phyloP scores from a whole-genome alignment of 2,329 filamentous ascomycete genomes.

The Penicillium polonicum region DNA sequence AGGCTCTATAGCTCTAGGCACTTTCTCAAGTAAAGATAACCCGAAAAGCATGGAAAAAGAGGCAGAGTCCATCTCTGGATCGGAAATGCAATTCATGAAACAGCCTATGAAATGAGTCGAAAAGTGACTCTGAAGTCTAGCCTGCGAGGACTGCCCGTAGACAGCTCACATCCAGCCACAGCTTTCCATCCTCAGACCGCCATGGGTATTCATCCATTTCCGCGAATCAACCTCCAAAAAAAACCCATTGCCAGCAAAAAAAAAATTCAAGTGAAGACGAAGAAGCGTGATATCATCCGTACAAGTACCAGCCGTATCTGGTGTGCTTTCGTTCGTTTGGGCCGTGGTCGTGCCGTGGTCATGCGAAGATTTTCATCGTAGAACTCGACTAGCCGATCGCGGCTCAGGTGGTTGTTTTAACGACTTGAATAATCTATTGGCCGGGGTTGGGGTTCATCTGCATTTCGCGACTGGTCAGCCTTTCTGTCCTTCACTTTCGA shows the following conservation, averaged over 20 bases:
- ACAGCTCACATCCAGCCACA: conserved; percentile 19
- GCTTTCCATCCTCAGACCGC: conserved; percentile 25
- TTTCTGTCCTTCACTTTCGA: conserved; percentile 8
- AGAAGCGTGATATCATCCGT: conserved; percentile 34
- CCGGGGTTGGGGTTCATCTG: conserved; percentile 88
- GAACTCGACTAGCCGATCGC: conserved; percentile 24
- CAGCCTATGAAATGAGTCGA: conserved; percentile 28
- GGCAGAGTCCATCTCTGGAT: conserved; percentile 21
- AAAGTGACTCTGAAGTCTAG: conserved; percentile 21
- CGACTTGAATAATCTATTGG: conserved; percentile 52
- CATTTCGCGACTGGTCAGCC: conserved; percentile 17
- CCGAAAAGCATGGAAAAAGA: conserved; percentile 6
- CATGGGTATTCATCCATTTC: conserved; percentile 25
- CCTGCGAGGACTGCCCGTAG: conserved; percentile 7
- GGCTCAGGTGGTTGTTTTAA: conserved; percentile 26
- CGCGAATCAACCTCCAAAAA: conserved; percentile 18
- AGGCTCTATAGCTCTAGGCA: neutral
- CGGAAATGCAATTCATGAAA: conserved; percentile 30
- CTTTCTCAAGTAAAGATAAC: neutral
- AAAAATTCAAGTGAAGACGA: conserved; percentile 30
- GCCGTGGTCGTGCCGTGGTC: conserved; percentile 22
- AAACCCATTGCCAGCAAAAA: conserved; percentile 25
- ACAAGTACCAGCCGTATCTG: conserved; percentile 30
- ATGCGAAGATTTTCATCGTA: conserved; percentile 25
- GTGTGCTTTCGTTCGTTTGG: conserved; percentile 28